These are phyloP conservation scores for Globisporangium paddicum DNA, from an alignment of 352 stramenopile genomes.

Conservation along the genomic window DNA sequence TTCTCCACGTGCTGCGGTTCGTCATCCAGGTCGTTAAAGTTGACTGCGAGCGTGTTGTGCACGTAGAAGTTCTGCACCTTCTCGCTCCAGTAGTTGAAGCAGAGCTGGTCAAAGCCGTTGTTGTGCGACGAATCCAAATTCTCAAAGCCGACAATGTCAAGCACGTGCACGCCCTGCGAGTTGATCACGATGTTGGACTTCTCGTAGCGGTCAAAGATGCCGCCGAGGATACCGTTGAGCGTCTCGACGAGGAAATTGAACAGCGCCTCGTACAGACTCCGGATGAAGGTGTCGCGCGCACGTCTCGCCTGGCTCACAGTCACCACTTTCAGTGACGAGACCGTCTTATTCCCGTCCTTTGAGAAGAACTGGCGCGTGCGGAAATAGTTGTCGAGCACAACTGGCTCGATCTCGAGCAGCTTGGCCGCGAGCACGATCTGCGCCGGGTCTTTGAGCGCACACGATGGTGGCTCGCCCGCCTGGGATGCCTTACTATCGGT, in stretches of 20 bases:
- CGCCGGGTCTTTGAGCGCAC: slow-evolving; percentile 55
- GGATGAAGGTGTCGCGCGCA: slow-evolving; percentile 74
- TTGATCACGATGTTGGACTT: slow-evolving; percentile 82
- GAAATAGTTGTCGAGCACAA: slow-evolving; percentile 85
- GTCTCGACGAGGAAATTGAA: slow-evolving; percentile 79
- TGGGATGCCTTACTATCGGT: slow-evolving; percentile 20
- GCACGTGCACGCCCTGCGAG: slow-evolving; percentile 74
- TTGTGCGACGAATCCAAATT: slow-evolving; percentile 40
- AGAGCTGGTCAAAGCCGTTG: slow-evolving; percentile 77
- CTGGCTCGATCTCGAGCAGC: slow-evolving; percentile 69
- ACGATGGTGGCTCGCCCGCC: slow-evolving; percentile 37
- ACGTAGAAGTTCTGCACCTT: slow-evolving; percentile 81
- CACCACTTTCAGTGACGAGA: slow-evolving; percentile 80
- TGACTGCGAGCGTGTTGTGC: slow-evolving; percentile 64
- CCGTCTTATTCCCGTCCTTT: slow-evolving; percentile 66
- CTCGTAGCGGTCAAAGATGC: slow-evolving; percentile 80
- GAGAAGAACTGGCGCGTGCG: slow-evolving; percentile 78
- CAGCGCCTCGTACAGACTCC: slow-evolving; percentile 71
- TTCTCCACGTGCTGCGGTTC: slow-evolving; percentile 67
- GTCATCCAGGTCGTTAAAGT: slow-evolving; percentile 48
- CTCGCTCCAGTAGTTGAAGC: slow-evolving; percentile 85
- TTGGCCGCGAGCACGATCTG: slow-evolving; percentile 65
- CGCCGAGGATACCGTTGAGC: slow-evolving; percentile 73
- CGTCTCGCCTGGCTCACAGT: slow-evolving; percentile 67
- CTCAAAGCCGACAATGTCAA: slow-evolving; percentile 79